Conservation (phyloP, 208 protist genomes). For the Dictyostelium gargantuum region DNA sequence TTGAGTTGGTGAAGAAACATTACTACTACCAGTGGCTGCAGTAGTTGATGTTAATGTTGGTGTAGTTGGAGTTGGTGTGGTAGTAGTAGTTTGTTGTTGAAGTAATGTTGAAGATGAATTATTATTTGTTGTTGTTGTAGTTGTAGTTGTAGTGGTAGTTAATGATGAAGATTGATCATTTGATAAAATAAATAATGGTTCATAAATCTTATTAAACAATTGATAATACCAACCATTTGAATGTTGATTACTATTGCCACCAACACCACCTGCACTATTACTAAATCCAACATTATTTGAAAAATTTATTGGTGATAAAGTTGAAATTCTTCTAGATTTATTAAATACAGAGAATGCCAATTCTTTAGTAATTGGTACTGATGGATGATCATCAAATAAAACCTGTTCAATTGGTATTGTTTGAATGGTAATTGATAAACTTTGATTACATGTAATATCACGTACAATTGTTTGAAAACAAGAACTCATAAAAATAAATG, state of each 20-base stretch:
- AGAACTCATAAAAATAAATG: not conserved
- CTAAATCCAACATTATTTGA: not conserved
- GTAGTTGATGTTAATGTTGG: too few species aligned
- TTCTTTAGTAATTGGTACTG: not conserved
- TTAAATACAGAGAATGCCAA: slow-evolving; percentile 41
- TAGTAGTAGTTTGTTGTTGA: not conserved
- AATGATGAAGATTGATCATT: not conserved
- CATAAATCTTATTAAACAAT: slow-evolving; percentile 44
- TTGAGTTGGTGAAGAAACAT: too few species aligned
- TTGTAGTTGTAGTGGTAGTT: not conserved
- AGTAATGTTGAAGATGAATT: not conserved
- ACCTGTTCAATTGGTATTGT: slow-evolving; percentile 48
- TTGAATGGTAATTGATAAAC: slow-evolving; percentile 37
- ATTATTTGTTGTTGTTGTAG: not conserved
- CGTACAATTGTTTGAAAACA: slow-evolving; percentile 29
- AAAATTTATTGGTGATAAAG: not conserved
- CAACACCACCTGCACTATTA: not conserved
- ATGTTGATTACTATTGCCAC: not conserved
- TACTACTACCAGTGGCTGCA: not conserved
- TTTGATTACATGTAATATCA: not conserved
- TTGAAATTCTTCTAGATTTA: slow-evolving; percentile 53
- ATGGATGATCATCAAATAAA: slow-evolving; percentile 13
- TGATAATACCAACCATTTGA: not conserved
- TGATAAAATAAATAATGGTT: slow-evolving; percentile 53
- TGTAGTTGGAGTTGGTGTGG: too few species aligned